A percentile compares a stretch with the other conserved stretches of the same genome.
phyloP scores from a whole-genome alignment of 1,139 yeast species.

The Pichiaceae sp. region DNA sequence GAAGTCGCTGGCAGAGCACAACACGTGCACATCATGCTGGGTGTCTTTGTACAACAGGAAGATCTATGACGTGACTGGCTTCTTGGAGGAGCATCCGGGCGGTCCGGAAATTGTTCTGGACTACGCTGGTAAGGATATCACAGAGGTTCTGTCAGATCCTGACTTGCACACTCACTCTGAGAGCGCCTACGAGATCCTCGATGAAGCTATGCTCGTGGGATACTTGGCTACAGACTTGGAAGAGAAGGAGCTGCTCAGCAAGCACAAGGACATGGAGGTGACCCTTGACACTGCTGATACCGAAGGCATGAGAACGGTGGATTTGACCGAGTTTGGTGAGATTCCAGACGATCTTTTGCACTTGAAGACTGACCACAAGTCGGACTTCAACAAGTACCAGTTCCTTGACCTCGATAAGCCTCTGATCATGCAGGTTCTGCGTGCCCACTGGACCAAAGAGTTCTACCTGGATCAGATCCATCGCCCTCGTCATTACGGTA shows the following conservation, averaged over 20 bases:
- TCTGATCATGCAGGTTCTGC: slow-evolving; percentile 67
- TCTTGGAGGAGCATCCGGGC: slow-evolving; percentile 81
- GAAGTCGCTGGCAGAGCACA: slow-evolving; percentile 41
- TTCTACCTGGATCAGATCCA: slow-evolving; percentile 94
- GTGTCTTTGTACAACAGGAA: slow-evolving; percentile 71
- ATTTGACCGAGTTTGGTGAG: slow-evolving; percentile 48
- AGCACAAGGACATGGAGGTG: slow-evolving; percentile 21
- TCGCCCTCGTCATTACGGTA: slow-evolving; percentile 89
- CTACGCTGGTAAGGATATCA: slow-evolving; percentile 78
- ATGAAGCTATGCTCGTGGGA: slow-evolving; percentile 61
- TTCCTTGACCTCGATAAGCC: slow-evolving; percentile 84
- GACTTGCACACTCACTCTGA: slow-evolving; percentile 72
- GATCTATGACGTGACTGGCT: slow-evolving; percentile 73
- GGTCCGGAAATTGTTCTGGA: slow-evolving; percentile 71
- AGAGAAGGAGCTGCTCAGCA: slow-evolving; percentile 40
- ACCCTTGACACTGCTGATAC: slow-evolving; percentile 10
- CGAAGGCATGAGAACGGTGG: slow-evolving; percentile 24
- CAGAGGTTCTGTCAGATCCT: slow-evolving; percentile 66
- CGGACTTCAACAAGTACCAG: slow-evolving; percentile 68
- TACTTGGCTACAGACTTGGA: slow-evolving; percentile 57
- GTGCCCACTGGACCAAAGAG: slow-evolving; percentile 68
- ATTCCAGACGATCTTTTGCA: slow-evolving; percentile 67
- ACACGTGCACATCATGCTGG: slow-evolving; percentile 54
- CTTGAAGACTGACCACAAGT: slow-evolving; percentile 68
- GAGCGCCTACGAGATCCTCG: slow-evolving; percentile 80